phyloP scores from a whole-genome alignment of 2,329 filamentous ascomycete genomes.

The Pseudocercospora macadamiae region DNA sequence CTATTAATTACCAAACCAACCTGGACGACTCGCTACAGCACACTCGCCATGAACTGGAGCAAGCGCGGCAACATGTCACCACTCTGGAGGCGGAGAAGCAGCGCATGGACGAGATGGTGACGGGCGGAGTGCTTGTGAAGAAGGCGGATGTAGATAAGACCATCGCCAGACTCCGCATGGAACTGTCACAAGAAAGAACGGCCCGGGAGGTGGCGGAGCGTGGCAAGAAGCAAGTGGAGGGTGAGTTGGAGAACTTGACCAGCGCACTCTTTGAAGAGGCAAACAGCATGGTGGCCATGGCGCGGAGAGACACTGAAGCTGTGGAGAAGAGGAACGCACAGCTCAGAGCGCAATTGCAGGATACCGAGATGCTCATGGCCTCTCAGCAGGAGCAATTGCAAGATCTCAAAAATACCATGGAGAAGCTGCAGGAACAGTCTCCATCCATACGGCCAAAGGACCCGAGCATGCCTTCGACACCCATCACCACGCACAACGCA shows the following conservation, averaged over 20 bases:
- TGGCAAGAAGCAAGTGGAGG: slow-evolving; percentile 87
- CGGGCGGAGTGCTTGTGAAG: slow-evolving; percentile 74
- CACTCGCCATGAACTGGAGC: slow-evolving; percentile 80
- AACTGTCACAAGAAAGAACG: slow-evolving; percentile 47
- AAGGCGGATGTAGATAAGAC: slow-evolving; percentile 69
- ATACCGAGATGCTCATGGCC: slow-evolving; percentile 81
- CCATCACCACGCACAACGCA: slow-evolving; percentile 62
- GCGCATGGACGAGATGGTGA: slow-evolving; percentile 70
- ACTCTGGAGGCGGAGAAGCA: slow-evolving; percentile 70
- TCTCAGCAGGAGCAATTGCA: slow-evolving; percentile 92
- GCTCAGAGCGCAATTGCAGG: slow-evolving; percentile 78
- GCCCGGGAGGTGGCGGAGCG: slow-evolving; percentile 48
- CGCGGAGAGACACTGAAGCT: slow-evolving; percentile 80
- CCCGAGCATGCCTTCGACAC: slow-evolving; percentile 74
- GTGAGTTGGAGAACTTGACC: slow-evolving; percentile 87
- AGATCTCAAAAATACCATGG: slow-evolving; percentile 90
- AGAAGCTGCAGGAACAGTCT: slow-evolving; percentile 78
- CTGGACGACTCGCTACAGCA: slow-evolving; percentile 86
- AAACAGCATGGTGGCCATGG: slow-evolving; percentile 94
- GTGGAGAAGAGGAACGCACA: slow-evolving; percentile 82
- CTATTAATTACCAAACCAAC: slow-evolving; percentile 93
- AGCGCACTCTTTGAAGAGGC: slow-evolving; percentile 96
- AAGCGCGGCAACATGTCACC: slow-evolving; percentile 67
- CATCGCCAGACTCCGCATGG: slow-evolving; percentile 44
- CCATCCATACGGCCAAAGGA: slow-evolving; percentile 60